These are phyloP conservation scores for Fraxinus americana DNA, from an alignment of 257 asterid species.

Conservation along the genomic window DNA sequence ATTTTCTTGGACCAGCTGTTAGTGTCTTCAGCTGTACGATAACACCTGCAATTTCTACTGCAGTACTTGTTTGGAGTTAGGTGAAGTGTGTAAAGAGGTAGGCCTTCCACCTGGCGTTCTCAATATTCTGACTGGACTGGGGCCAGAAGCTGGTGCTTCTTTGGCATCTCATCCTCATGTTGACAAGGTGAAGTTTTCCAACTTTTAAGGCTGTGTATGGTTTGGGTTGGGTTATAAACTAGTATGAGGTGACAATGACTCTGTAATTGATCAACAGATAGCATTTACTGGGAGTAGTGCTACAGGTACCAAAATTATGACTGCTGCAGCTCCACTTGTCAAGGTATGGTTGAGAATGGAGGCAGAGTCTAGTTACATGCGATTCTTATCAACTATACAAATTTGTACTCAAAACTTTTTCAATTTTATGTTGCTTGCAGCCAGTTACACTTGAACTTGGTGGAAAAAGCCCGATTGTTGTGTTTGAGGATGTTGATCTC, in stretches of 20 bases:
- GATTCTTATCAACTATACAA: constrained; percentile 10
- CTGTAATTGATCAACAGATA: constrained; percentile 52
- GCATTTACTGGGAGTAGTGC: constrained; percentile 92
- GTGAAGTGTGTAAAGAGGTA: constrained; percentile 80
- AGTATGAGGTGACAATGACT: constrained; percentile 13
- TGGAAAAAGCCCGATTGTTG: constrained; percentile 96
- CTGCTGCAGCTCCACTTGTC: constrained; percentile 89
- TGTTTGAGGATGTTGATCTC: constrained; percentile 91
- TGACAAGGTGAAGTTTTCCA: constrained; percentile 67
- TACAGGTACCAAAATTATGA: constrained; percentile 87
- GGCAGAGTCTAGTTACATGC: neutral
- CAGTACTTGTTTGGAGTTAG: constrained; percentile 98
- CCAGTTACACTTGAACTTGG: constrained; percentile 98
- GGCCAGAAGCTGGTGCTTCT: constrained; percentile 95
- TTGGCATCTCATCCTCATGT: constrained; percentile 95
- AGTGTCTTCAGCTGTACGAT: constrained; percentile 1
- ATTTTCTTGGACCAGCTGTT: constrained; percentile 11
- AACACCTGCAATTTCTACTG: constrained; percentile 23
- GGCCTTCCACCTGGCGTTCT: constrained; percentile 93
- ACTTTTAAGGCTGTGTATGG: constrained; percentile 2
- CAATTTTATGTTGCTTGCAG: constrained; percentile 46
- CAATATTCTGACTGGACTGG: constrained; percentile 84
- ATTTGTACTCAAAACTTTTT: neutral
- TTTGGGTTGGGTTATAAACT: constrained; percentile 7
- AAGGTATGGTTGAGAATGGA: constrained; percentile 50